These are phyloP conservation scores for Smithsoniella earleae DNA, from an alignment of 163 green algal genomes.

Conservation along the genomic window DNA sequence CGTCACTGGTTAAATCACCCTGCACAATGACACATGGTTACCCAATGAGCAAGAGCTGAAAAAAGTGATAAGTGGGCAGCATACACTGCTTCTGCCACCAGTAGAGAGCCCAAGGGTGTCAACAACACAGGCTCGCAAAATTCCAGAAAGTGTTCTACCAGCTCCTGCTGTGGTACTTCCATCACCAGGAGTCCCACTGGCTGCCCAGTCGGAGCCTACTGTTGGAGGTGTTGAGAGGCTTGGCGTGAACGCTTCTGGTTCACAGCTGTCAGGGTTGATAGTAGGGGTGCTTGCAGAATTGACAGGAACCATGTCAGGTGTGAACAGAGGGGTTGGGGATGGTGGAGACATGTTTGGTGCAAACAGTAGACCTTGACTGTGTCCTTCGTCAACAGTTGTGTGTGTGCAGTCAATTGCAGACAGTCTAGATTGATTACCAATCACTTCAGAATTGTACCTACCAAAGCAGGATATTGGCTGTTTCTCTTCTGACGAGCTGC, in stretches of 20 bases:
- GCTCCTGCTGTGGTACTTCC: neutral
- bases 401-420: too few species aligned
- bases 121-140: neutral
- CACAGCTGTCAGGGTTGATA: neutral
- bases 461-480: too few species aligned
- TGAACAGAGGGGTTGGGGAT: neutral
- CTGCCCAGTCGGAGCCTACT: neutral
- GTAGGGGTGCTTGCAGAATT: neutral
- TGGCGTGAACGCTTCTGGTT: neutral
- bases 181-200: neutral
- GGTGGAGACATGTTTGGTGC: slow-evolving; percentile 19
- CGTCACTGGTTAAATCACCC: too few species aligned
- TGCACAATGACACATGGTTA: too few species aligned
- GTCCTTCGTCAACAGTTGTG: too few species aligned
- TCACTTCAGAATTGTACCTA: too few species aligned
- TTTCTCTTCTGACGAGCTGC: too few species aligned
- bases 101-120: slow-evolving; percentile 3
- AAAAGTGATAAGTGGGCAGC: too few species aligned
- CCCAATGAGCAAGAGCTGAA: too few species aligned
- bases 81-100: neutral
- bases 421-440: too few species aligned
- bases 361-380: neutral
- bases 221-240: neutral
- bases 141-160: neutral
- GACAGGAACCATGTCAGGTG: neutral